Evolutionary conservation across 169 alveolate genomes (phyloP).

Genomic region (Plasmodium ovale): DNA sequence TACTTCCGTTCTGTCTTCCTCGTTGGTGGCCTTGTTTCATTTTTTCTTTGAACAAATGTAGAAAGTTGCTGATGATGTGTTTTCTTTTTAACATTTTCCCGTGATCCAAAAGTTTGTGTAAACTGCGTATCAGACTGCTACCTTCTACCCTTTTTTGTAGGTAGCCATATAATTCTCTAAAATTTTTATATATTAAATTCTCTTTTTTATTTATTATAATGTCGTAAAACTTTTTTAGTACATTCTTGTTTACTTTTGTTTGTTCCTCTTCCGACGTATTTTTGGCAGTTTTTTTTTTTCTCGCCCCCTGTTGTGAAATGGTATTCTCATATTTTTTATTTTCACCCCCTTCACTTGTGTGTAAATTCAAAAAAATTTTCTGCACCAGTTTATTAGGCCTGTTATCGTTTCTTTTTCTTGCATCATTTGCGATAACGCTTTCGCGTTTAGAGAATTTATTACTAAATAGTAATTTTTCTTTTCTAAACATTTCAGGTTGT

Average conservation of each 20-base stretch:
- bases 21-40: neutral
- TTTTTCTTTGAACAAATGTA: constrained; percentile 41
- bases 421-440: neutral
- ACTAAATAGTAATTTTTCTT: neutral
- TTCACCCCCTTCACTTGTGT: neutral
- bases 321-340: neutral
- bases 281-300: neutral
- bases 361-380: neutral
- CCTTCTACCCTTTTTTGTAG: neutral
- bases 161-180: constrained; percentile 25
- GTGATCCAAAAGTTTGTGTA: constrained; percentile 1
- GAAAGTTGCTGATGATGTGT: constrained; percentile 6
- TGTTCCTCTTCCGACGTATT: neutral
- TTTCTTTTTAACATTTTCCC: constrained; percentile 11
- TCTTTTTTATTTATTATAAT: neutral
- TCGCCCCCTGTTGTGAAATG: neutral
- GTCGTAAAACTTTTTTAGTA: neutral
- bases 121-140: neutral
- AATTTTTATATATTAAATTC: constrained; percentile 2
- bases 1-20: constrained; percentile 2
- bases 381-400: neutral
- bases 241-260: constrained; percentile 1
- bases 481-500: neutral
- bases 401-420: neutral
- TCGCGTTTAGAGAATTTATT: constrained; percentile 1